Evolutionary conservation across 2,329 filamentous ascomycete species (phyloP), one percentile per base, ranked within the genome.

Genomic region (Boeremia lycopersici): DNA sequence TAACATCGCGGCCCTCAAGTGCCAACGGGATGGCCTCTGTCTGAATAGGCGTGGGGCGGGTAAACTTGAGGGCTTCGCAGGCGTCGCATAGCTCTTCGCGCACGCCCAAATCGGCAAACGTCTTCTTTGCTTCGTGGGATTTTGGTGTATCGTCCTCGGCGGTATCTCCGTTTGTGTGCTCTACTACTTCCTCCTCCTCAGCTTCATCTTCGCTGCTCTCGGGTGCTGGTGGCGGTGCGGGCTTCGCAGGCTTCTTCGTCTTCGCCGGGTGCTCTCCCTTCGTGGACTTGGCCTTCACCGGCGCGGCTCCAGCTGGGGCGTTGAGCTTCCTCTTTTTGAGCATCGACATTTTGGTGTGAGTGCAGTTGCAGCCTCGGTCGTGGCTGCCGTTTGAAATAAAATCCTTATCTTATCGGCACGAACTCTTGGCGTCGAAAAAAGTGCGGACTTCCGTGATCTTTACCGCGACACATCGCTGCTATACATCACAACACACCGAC

Each of bases 51-150:
- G 93, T 99, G 0, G 95, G 91, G 26, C 83, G 77, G 68, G 89
- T 96, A 82, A 92, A 99, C 59, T 89, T 89, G 48, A 98, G 83
- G 0, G 85, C 81, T 5, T 84, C 84, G 77, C 93, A 98, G 44
- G 93, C 91, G 72, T 98, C 93, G 77, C 91, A 96, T 48, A 99
- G 82, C 28, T 89, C 85, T 51, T 96, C 91, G 54, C 93, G 89
- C 44, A 98, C 84, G 23, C 93, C 93, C 39, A 90, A 73, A 30
- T 90, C 88, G 49, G 83, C 85, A 68, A 91, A 91, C 0, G 85
- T 86, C 76, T 88, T 88, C 67, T 76, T 77, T 60, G 72, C 56
- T 69, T 77, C 75, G 67, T 70, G 70, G 13, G 28, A 19, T 11
- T 15, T 4, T 44, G 13, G 15, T 29, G 25, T 30, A 13, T 46